Percentiles rank a stretch among this genome's conserved stretches.
Conservation (phyloP, 352 stramenopile species). For the Phytophthora idaei region DNA sequence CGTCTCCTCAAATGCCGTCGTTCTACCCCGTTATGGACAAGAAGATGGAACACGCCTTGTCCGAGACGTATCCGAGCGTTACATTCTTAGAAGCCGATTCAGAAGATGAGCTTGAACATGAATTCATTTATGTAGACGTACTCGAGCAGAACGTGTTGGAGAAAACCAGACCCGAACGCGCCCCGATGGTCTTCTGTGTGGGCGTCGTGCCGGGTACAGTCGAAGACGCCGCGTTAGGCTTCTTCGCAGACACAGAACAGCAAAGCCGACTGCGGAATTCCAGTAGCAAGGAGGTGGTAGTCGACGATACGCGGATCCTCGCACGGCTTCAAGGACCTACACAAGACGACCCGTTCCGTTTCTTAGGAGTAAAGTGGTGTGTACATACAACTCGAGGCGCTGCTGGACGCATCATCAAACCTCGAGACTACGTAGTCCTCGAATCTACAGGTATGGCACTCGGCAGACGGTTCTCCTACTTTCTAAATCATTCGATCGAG, state of each 20-base stretch:
- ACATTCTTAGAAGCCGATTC: conserved; percentile 20
- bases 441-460: conserved; percentile 53
- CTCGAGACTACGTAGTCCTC: conserved; percentile 54
- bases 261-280: conserved; percentile 30
- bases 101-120: conserved; percentile 18
- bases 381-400: conserved; percentile 12
- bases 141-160: conserved; percentile 37
- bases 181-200: conserved; percentile 36
- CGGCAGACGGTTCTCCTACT: conserved; percentile 35
- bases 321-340: conserved; percentile 42
- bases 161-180: conserved; percentile 23
- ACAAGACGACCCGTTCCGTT: conserved; percentile 48
- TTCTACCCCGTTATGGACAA: conserved; percentile 22
- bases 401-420: conserved; percentile 39
- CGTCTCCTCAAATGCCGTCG: conserved; percentile 32
- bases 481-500: conserved; percentile 44
- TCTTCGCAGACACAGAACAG: conserved; percentile 40
- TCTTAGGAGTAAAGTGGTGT: conserved; percentile 57
- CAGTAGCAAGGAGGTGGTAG: conserved; percentile 26
- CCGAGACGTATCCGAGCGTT: conserved; percentile 23
- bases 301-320: conserved; percentile 39
- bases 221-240: conserved; percentile 46
- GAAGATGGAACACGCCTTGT: conserved; percentile 15
- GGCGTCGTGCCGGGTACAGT: conserved; percentile 41
- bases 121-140: conserved; percentile 20